Base-by-base conservation (phyloP, 257 asterid species). In the Solanum chilense region DNA sequence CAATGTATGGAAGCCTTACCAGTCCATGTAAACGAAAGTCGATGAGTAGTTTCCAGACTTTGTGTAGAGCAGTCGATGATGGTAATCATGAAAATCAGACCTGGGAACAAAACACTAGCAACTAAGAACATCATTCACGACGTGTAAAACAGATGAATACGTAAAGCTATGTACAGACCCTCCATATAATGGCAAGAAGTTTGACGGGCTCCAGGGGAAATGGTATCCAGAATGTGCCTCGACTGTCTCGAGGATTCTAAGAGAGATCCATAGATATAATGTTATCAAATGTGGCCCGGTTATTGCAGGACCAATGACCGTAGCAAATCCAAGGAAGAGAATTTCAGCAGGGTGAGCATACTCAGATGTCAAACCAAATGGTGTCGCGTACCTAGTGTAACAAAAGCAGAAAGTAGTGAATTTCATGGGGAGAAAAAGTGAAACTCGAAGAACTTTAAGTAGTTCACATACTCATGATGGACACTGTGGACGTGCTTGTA, bases 291-390 rank as follows among this genome's bases (percentile, higher is more conserved):
- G 99, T 47, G 99, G 99, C 39, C 98, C 98, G 45, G 99, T 97
- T 89, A 97, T 94, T 88, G 99, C 99, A 78, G 99, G 99, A 87
- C 99, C 99, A 88, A 94, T 82, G 69, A 97, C 93, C 9, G 99
- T 97, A 74, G 99, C 98, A 91, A 95, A 95, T 25, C 99, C 98
- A 88, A 95, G 98, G 89, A 97, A 97, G 89, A 97, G 86, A 89
- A 97, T 97, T 92, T 97, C 99, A 89, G 96, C 98, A 78, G 98
- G 98, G 91, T 97, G 99, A 42, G 99, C 99, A 91, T 97, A 97
- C 91, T 97, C 99, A 83, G 99, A 97, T 37, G 99, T 97, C 95
- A 97, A 88, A 83, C 99, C 99, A 94, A 97, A 97, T 15, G 99
- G 99, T 18, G 98, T 97, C 84, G 99, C 99, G 44, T 97, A 97